phyloP scores from a whole-genome alignment of 2,329 filamentous ascomycete species.

The Talaromyces funiculosus region DNA sequence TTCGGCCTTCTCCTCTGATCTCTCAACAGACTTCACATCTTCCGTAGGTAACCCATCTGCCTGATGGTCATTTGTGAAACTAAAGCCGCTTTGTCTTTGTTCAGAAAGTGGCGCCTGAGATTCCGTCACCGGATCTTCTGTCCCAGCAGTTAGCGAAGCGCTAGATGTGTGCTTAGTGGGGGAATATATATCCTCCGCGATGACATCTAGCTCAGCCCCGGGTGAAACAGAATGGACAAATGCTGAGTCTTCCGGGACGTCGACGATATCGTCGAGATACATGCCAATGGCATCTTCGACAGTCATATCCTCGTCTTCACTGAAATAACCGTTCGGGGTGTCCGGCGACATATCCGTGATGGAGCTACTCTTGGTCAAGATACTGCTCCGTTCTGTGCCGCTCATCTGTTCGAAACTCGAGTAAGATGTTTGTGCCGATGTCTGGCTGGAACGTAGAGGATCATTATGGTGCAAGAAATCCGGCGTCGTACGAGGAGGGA shows the following conservation, averaged over 20 bases:
- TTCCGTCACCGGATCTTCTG: not conserved
- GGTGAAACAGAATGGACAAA: constrained; percentile 14
- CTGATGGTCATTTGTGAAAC: not conserved
- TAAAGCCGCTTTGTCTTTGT: not conserved
- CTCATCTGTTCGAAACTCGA: constrained; percentile 54
- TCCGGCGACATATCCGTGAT: constrained; percentile 54
- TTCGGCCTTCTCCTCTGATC: not conserved
- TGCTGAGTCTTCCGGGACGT: constrained; percentile 35
- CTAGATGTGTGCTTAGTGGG: constrained; percentile 6
- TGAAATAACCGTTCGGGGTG: constrained; percentile 63
- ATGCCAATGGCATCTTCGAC: constrained; percentile 58
- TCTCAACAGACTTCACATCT: not conserved
- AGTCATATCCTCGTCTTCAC: constrained; percentile 48
- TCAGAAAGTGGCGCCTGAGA: not conserved
- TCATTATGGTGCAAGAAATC: constrained; percentile 27
- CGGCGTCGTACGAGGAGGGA: constrained; percentile 26
- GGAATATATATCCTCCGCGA: constrained; percentile 8
- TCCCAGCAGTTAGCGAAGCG: not conserved
- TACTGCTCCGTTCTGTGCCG: constrained; percentile 76
- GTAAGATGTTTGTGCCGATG: constrained; percentile 55
- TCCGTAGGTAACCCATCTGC: not conserved
- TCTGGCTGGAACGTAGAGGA: constrained; percentile 50
- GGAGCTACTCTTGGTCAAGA: constrained; percentile 73
- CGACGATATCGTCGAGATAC: constrained; percentile 54
- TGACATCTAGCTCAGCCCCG: constrained; percentile 6